Base-by-base conservation (phyloP, 192 early-diverging fungal species). In the Glomus cerebriforme region DNA sequence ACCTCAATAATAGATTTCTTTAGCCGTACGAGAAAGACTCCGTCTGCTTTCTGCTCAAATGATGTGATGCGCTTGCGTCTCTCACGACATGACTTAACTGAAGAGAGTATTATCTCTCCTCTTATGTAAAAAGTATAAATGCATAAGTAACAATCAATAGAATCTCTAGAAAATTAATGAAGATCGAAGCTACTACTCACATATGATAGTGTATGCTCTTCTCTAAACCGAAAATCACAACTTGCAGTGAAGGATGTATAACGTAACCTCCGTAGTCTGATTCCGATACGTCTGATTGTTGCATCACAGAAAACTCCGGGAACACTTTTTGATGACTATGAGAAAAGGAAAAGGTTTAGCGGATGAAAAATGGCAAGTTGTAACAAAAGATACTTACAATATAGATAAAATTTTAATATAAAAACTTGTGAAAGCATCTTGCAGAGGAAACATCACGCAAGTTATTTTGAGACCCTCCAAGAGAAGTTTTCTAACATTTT, bases 1-100 rank as follows among this genome's bases (percentile, higher is more conserved):
- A 76, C n/a, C 43, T 76, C 74, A 27, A 76, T 27, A 15, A 7
- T 29, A 39, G 59, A 26, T 76, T 76, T 76, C 19, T 76, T 76
- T 34, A 76, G 43, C 13, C 47, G 35, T 15, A 29, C 24, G 3
- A 45, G 6, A 3, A 76, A 76, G 15, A 76, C 43, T 13, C 74
- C 74, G 39, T 76, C 74, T 32, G 74, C 34, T 64, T 76, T 76
- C n/a, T 76, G 74, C 10, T 65, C 74, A 64, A 49, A 76, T 4
- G 32, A 64, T 4, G 35, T 76, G 35, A 43, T 31, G 24, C 39
- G 37, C 3, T 43, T 65, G 19, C 74, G 35, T 13, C 60, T n/a
- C 26, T 64, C 47, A 1, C 74, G 35, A 6, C 74, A 76, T 49
- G 74, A 62, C 17, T 75, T 75, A 7, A 75, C 59, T 5, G 73